Evolutionary conservation across 208 protist genomes (phyloP).

Genomic region (Acanthamoeba culbertsoni): DNA sequence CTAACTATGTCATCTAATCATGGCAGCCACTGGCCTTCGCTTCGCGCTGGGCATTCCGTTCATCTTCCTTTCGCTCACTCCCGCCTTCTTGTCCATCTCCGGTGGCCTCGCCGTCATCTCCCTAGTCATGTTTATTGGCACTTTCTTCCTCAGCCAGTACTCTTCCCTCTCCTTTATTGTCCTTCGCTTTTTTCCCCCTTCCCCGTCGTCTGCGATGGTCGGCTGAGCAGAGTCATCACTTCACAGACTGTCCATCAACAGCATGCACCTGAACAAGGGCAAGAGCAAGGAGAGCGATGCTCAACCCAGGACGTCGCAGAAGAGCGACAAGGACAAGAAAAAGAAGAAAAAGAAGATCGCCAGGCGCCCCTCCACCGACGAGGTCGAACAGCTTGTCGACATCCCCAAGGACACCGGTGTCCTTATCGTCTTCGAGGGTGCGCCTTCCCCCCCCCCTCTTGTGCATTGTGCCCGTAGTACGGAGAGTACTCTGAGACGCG

Average conservation of each 20-base stretch:
- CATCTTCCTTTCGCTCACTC: slow-evolving; percentile 25
- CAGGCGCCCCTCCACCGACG: background rate
- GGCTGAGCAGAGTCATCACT: background rate
- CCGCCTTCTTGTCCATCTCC: slow-evolving; percentile 10
- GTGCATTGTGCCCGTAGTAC: background rate
- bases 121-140: slow-evolving; percentile 23
- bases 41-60: slow-evolving; percentile 39
- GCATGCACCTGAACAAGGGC: background rate
- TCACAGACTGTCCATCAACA: slow-evolving; percentile 18
- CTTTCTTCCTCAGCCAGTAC: slow-evolving; percentile 8
- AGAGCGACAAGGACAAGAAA: background rate
- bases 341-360: background rate
- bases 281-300: background rate
- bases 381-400: background rate
- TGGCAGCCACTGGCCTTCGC: slow-evolving; percentile 10
- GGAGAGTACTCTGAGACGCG: no score
- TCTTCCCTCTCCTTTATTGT: background rate
- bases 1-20: background rate
- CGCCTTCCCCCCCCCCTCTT: background rate
- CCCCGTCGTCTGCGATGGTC: no score
- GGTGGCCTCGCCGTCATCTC: slow-evolving; percentile 7
- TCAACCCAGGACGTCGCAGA: background rate
- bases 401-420: slow-evolving; percentile 18
- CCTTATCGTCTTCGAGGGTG: slow-evolving; percentile 55
- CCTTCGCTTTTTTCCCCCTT: background rate